Base-by-base conservation (phyloP, 805 yeast species). In the Saccharomycopsis sp. region DNA sequence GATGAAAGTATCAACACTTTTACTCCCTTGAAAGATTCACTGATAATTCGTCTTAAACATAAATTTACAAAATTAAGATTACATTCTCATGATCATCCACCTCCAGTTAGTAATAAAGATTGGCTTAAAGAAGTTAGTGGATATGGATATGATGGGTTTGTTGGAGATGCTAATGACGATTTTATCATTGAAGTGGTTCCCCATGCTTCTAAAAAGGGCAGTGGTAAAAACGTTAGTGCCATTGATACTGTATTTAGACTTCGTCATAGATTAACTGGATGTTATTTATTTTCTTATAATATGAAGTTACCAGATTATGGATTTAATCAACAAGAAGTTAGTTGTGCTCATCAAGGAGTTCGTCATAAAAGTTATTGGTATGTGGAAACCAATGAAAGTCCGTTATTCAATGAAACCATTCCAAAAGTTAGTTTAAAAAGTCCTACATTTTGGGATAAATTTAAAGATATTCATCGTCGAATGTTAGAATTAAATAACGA, bases 71-170 rank as follows among this genome's bases (percentile, higher is more conserved):
- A 67, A 38, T 61, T 81, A 56, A 73, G 92, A 66, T 67, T 83
- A 54, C 94, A 83, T 60, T 76, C 92, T 5, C 94, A 83, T 55
- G 92, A 83, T 56, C 34, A 39, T 19, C 79, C 79, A 52, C 78
- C 81, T 58, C 77, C 88, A 20, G 83, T 89, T 13, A 65, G 80
- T 42, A 79, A 75, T 54, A 59, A 54, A 32, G 94, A 83, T 52
- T 83, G 92, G 92, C 88, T 79, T 62, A 80, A 79, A 58, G 94
- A 83, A 63, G 85, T 70, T 18, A 71, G 86, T 3, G 69, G 79
- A 60, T 83, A 83, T 56, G 94, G 94, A 17, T 77, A 55, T 51
- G 79, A 75, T 32, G 86, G 83, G 2, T 83, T 81, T 51, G 74
- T 54, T 19, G 94, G 94, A 59, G 92, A 83, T 61, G 79, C 86